Base-by-base conservation (phyloP, 805 yeast genomes). In the Groenewaldozyma tartarivorans region DNA sequence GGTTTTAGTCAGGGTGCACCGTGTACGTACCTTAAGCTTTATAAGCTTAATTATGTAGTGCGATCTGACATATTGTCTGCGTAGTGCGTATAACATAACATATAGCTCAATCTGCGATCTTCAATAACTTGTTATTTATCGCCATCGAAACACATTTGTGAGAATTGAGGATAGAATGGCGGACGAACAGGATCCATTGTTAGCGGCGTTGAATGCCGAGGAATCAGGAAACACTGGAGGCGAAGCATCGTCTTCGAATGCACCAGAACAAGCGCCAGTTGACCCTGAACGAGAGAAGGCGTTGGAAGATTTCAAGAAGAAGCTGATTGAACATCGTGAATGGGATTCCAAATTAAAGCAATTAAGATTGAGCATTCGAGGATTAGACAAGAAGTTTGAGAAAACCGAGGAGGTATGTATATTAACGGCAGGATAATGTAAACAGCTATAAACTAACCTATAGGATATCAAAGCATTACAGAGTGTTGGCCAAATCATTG, bases 401-500 rank as follows among this genome's bases (percentile, higher is more conserved):
- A 87, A 86, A 69, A 90, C 98, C 1, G 99, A 92, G 61, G 85
- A 87, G 52, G 58, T 54, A 39, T 34, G 57, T 48, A 11, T 7
- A 3, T n/a, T 11, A 36, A 6, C 20, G 31, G 22, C 40, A 29
- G 30, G 3, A n/a, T 26, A 16, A 15, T 6, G 34, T n/a, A 9
- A 37, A 15, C 34, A 11, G 31, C 13, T 15, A 37, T 35, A 35
- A n/a, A 19, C 38, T 15, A 5, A 6, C n/a, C 7, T 21, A 20
- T 37, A 54, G 56, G 98, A 92, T 55, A 92, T 92, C 61, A 90
- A 87, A 65, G 97, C 97, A 15, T 71, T 92, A 50, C 98, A 92
- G 64, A 81, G 94, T 48, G 95, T 92, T 47, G 98, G 98, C 3
- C 98, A 92, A 64, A 79, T 92, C 57, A 83, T 92, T 50, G 98